Conservation (phyloP, 208 protist genomes). For the Trichomonas vaginalis region DNA sequence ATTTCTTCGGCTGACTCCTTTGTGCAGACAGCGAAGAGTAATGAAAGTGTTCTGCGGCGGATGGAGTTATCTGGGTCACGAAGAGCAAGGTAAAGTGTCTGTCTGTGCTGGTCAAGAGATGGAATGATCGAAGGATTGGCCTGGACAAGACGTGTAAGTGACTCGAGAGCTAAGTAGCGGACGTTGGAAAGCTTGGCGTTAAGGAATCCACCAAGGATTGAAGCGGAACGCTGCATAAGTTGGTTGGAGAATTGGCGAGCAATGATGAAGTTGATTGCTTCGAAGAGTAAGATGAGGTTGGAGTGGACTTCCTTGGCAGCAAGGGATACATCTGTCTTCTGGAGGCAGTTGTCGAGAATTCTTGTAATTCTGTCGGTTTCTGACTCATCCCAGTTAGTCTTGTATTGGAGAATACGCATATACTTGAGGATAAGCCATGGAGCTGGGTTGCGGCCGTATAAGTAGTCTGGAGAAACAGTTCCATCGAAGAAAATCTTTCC, state of each 20-base stretch:
- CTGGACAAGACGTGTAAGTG: conserved; percentile 37
- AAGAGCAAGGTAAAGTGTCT: conserved; percentile 32
- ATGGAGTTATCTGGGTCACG: conserved; percentile 83
- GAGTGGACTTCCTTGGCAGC: conserved; percentile 77
- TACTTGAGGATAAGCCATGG: conserved; percentile 18
- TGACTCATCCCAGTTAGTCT: background rate
- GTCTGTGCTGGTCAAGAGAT: conserved; percentile 28
- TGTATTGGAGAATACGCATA: conserved; percentile 16
- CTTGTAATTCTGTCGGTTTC: background rate
- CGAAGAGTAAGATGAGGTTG: conserved; percentile 81
- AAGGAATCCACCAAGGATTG: conserved; percentile 18
- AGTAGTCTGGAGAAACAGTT: background rate
- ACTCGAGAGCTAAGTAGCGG: conserved; percentile 41
- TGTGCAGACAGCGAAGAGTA: conserved; percentile 88
- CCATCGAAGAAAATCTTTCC: conserved; percentile 38
- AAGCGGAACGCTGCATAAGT: background rate
- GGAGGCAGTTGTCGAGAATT: background rate
- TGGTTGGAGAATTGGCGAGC: conserved; percentile 36
- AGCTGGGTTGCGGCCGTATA: background rate
- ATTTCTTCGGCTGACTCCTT: conserved; percentile 61
- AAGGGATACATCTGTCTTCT: conserved; percentile 26
- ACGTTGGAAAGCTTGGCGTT: conserved; percentile 32
- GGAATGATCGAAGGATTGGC: conserved; percentile 19
- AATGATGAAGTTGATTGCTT: conserved; percentile 74
- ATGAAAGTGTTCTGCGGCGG: conserved; percentile 76